A percentile compares a stretch with the other conserved stretches of the same genome.
Evolutionary conservation across 2,329 filamentous ascomycete genomes (phyloP).

Genomic region (Hymenoscyphus repandus): DNA sequence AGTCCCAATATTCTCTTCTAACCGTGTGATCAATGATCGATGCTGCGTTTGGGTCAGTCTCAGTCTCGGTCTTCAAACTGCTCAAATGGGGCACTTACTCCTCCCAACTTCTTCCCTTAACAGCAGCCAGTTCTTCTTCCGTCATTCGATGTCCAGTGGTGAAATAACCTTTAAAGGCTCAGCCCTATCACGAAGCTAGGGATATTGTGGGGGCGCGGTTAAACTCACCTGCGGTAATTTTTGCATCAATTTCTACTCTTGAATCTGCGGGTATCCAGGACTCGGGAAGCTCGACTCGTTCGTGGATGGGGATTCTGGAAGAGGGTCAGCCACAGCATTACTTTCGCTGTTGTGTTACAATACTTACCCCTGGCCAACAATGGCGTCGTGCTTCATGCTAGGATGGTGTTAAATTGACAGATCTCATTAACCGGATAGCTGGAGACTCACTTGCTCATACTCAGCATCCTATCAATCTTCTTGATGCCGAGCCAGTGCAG

Average conservation of each 20-base stretch:
- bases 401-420: conserved; percentile 20
- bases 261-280: conserved; percentile 93
- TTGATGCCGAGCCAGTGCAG: conserved; percentile 97
- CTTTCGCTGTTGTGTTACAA: background rate
- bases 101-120: conserved; percentile 89
- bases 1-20: conserved; percentile 6
- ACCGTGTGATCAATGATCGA: conserved; percentile 31
- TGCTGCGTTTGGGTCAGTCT: conserved; percentile 27
- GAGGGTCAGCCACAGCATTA: conserved; percentile 4
- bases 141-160: conserved; percentile 88
- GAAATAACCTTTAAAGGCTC: conserved; percentile 55
- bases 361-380: conserved; percentile 68
- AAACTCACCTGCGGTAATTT: conserved; percentile 79
- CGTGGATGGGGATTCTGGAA: conserved; percentile 73
- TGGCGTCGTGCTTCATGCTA: conserved; percentile 87
- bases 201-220: conserved; percentile 5
- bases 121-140: conserved; percentile 75
- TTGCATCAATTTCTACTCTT: conserved; percentile 96
- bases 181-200: conserved; percentile 25
- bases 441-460: conserved; percentile 72
- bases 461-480: conserved; percentile 97
- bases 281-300: conserved; percentile 87
- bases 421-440: conserved; percentile 7
- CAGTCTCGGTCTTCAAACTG: conserved; percentile 5
- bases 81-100: conserved; percentile 46